Evolutionary conservation across 176 grass and related monocot species (phyloP).

Genomic region (Poa pratensis): DNA sequence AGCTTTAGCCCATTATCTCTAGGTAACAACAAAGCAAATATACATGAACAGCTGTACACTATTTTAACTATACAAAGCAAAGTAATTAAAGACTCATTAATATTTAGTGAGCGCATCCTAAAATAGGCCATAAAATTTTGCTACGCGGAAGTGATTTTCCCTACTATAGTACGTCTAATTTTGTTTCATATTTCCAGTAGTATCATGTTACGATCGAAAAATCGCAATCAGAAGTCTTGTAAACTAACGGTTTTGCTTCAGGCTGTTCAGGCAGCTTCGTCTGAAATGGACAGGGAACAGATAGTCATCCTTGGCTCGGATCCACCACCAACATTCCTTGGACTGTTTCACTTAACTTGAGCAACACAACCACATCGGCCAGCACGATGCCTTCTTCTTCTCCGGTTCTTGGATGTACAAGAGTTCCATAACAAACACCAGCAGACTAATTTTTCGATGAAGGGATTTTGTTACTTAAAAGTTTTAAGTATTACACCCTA

Average conservation of each 20-base stretch:
- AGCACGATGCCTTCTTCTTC: neutral
- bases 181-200: neutral
- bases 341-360: neutral
- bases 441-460: too few relatives aligned
- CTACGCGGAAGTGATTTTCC: neutral
- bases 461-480: too few relatives aligned
- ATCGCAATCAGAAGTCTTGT: neutral
- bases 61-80: neutral
- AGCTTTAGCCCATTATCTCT: neutral
- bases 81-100: neutral
- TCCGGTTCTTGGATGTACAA: neutral
- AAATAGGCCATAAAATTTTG: neutral
- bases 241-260: neutral
- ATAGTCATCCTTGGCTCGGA: neutral
- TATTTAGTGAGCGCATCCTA: neutral
- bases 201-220: neutral
- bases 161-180: too few relatives aligned
- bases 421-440: neutral
- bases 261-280: neutral
- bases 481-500: too few relatives aligned
- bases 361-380: neutral
- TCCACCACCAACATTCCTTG: neutral
- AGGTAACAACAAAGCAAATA: neutral
- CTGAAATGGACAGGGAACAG: slow-evolving; percentile 10
- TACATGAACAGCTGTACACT: neutral